Evolutionary conservation across 192 early-diverging fungal genomes (phyloP).

Genomic region (Backusella mclennaniae): DNA sequence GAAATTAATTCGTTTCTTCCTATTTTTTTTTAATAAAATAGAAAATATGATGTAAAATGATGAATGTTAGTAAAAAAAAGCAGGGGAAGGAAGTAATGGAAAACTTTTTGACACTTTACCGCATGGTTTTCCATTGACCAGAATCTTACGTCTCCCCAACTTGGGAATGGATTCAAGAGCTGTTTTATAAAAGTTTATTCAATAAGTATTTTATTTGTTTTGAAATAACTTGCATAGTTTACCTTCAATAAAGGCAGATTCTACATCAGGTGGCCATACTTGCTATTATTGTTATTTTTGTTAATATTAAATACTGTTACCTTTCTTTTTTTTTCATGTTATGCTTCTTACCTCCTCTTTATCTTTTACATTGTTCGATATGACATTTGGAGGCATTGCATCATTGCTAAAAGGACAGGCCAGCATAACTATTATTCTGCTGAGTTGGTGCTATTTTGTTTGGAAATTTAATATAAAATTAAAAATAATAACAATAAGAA

Average conservation of each 20-base stretch:
- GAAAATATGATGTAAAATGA: constrained; percentile 15
- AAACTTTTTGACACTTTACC: constrained; percentile 25
- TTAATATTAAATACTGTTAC: background rate
- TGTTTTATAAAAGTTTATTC: constrained; percentile 21
- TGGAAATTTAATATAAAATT: constrained; percentile 24
- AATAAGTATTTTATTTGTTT: constrained; percentile 7
- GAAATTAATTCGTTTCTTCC: constrained; percentile 77
- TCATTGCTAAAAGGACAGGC: background rate
- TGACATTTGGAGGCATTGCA: background rate
- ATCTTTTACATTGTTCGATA: constrained; percentile 16
- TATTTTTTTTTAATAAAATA: constrained; percentile 13
- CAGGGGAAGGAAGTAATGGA: constrained; percentile 10
- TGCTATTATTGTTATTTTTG: constrained; percentile 21
- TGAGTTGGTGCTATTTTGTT: constrained; percentile 13
- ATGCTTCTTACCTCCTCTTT: constrained; percentile 25
- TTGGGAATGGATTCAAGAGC: constrained; percentile 53
- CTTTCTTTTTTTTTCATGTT: background rate
- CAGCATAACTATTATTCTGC: constrained; percentile 1
- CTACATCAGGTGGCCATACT: constrained; percentile 63
- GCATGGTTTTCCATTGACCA: constrained; percentile 51
- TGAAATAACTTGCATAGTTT: constrained; percentile 7
- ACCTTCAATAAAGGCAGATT: constrained; percentile 60
- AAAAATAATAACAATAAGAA: constrained; percentile 27
- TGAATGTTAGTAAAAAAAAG: constrained; percentile 7
- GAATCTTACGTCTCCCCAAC: constrained; percentile 48